A percentile compares a stretch with the other conserved stretches of the same genome.
Conservation (phyloP, 768 basidiomycete genomes). For the Boletus edulis region DNA sequence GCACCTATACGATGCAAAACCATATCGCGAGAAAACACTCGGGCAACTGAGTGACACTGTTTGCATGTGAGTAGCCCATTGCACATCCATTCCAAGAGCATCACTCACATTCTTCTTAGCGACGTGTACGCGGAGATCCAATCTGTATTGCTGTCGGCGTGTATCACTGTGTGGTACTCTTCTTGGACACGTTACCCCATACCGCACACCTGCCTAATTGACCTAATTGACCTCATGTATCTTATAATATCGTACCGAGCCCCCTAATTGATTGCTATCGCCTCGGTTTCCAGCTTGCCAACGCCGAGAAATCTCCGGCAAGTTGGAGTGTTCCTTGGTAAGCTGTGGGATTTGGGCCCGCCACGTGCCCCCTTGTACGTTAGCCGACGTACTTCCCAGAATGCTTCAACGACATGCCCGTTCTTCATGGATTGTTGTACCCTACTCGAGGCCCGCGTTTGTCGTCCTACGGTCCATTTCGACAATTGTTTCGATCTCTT, state of each 20-base stretch:
- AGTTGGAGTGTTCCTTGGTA: too few species aligned
- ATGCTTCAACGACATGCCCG: too few species aligned
- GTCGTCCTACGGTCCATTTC: too few species aligned
- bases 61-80: not conserved
- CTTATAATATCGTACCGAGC: not conserved
- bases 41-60: not conserved
- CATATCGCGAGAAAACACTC: slow-evolving; percentile 16
- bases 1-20: slow-evolving; percentile 17
- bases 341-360: too few species aligned
- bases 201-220: not conserved
- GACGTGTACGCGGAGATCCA: not conserved
- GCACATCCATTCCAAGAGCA: not conserved
- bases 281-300: not conserved
- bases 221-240: slow-evolving; percentile 10
- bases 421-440: too few species aligned
- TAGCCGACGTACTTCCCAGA: too few species aligned
- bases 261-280: slow-evolving; percentile 5
- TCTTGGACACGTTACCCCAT: not conserved
- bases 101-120: not conserved
- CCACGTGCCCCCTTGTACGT: too few species aligned
- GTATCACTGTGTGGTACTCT: not conserved
- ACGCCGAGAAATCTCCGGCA: too few species aligned
- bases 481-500: too few species aligned
- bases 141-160: not conserved
- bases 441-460: too few species aligned